phyloP scores from a whole-genome alignment of 208 protist genomes.

The Crithidia mellificae region DNA sequence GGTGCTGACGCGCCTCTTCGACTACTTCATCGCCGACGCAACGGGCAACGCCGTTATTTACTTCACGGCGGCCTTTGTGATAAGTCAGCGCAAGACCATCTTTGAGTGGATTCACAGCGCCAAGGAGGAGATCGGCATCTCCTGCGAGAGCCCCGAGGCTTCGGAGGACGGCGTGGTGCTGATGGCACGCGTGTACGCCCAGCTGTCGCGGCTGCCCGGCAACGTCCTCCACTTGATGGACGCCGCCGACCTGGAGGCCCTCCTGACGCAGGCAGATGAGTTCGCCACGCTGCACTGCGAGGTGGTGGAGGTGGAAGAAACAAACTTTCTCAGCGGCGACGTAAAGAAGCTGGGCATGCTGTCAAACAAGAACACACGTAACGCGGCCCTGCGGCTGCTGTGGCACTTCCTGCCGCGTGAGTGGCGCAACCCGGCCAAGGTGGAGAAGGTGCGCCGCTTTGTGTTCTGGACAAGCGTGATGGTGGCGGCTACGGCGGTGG shows the following conservation, averaged over 20 bases:
- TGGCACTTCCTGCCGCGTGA: constrained; percentile 70
- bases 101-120: constrained; percentile 48
- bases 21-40: constrained; percentile 73
- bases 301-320: constrained; percentile 33
- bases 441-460: constrained; percentile 21
- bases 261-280: constrained; percentile 38
- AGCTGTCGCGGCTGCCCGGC: constrained; percentile 53
- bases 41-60: constrained; percentile 60
- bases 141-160: constrained; percentile 25
- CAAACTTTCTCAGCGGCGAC: constrained; percentile 57
- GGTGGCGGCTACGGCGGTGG: constrained; percentile 31
- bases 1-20: constrained; percentile 67
- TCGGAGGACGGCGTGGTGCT: constrained; percentile 51
- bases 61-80: constrained; percentile 72
- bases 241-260: constrained; percentile 32
- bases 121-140: constrained; percentile 26
- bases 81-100: constrained; percentile 57
- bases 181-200: constrained; percentile 75
- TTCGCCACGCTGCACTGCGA: constrained; percentile 35
- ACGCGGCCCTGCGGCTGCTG: constrained; percentile 70
- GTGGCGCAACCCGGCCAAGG: constrained; percentile 70
- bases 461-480: constrained; percentile 35
- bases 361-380: constrained; percentile 60
- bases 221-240: constrained; percentile 41
- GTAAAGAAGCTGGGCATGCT: constrained; percentile 63